phyloP scores from a whole-genome alignment of 1,284 basidiomycete species.

The Melampsora larici-populina region DNA sequence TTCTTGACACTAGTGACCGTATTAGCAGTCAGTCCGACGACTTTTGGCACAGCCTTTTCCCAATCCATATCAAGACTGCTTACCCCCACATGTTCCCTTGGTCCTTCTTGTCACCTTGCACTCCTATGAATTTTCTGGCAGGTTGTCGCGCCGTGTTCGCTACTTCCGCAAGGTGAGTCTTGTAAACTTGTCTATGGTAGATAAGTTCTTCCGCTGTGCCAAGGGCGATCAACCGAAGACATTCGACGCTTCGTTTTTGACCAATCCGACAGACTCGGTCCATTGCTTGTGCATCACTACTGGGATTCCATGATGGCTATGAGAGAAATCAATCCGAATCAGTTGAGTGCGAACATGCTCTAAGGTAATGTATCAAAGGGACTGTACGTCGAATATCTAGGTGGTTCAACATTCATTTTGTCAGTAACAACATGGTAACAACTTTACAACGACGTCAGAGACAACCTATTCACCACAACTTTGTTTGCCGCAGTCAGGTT shows the following conservation, averaged over 20 bases:
- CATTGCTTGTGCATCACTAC: constrained; percentile 40
- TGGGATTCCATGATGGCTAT: constrained; percentile 41
- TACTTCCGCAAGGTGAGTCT: constrained; percentile 32
- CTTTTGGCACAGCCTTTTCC: not conserved
- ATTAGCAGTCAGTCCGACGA: no score
- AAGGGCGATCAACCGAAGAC: constrained; percentile 29
- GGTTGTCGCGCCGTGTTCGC: constrained; percentile 26
- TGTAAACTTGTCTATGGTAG: constrained; percentile 42
- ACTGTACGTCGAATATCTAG: constrained; percentile 32
- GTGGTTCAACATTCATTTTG: no score
- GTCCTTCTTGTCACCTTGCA: constrained; percentile 36
- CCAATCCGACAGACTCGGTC: constrained; percentile 39
- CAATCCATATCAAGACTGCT: not conserved
- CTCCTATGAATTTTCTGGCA: constrained; percentile 31
- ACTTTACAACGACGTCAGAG: not conserved
- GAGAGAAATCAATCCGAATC: not conserved
- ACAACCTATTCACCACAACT: constrained; percentile 24
- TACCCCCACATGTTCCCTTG: constrained; percentile 40
- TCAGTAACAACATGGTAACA: no score
- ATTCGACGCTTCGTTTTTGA: constrained; percentile 37
- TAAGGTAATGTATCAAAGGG: not conserved
- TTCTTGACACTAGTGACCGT: not conserved
- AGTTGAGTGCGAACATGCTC: not conserved
- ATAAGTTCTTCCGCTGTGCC: constrained; percentile 35
- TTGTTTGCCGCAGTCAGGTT: constrained; percentile 42